Conservation (phyloP, 345 rosid species). For the Turnera subulata region DNA sequence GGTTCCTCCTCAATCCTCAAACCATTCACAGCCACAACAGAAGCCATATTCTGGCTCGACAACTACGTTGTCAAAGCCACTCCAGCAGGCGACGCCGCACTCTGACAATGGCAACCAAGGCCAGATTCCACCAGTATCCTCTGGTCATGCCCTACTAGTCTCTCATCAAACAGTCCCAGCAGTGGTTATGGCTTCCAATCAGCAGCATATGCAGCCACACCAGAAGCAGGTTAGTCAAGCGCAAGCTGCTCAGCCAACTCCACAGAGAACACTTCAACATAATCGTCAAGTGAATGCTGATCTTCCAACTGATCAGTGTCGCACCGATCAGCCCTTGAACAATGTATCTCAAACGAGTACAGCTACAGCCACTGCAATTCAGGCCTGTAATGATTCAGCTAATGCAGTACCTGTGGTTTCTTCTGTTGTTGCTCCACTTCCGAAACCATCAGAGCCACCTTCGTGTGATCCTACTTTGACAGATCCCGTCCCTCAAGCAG, state of each 20-base stretch:
- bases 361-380: constrained; percentile 32
- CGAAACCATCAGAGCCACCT: constrained; percentile 63
- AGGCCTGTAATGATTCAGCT: constrained; percentile 43
- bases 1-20: constrained; percentile 46
- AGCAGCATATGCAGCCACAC: constrained; percentile 37
- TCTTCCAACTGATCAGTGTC: constrained; percentile 40
- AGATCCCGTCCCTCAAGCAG: constrained; percentile 40
- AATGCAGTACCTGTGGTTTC: constrained; percentile 32
- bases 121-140: constrained; percentile 44
- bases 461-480: constrained; percentile 35
- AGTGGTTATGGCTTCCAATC: constrained; percentile 28
- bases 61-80: constrained; percentile 42
- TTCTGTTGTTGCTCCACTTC: constrained; percentile 36
- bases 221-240: constrained; percentile 56
- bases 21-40: constrained; percentile 56
- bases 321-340: constrained; percentile 41
- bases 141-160: constrained; percentile 40
- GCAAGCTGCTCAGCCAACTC: constrained; percentile 47
- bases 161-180: constrained; percentile 49
- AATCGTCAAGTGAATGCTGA: constrained; percentile 50
- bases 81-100: constrained; percentile 58
- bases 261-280: constrained; percentile 60
- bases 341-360: constrained; percentile 36
- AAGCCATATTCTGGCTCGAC: constrained; percentile 48
- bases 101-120: constrained; percentile 57